Evolutionary conservation across 768 basidiomycete species (phyloP).

Genomic region (Collybia mongolica): DNA sequence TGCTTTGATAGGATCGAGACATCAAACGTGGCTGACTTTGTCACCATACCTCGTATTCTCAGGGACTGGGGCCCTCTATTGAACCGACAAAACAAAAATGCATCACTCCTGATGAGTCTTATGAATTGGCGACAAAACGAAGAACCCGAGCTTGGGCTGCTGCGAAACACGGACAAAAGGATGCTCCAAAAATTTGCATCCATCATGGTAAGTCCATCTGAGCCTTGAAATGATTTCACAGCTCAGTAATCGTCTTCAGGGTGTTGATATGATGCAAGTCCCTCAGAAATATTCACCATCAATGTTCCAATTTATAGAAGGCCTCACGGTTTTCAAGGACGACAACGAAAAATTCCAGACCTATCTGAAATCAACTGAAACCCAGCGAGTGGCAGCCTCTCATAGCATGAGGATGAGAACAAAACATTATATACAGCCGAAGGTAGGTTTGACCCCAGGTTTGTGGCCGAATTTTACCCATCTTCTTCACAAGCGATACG

Average conservation of each 20-base stretch:
- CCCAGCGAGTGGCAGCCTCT: background rate
- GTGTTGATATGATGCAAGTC: background rate
- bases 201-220: constrained; percentile 13
- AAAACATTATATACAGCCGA: background rate
- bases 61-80: constrained; percentile 27
- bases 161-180: background rate
- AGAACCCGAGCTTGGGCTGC: constrained; percentile 3
- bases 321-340: background rate
- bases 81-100: constrained; percentile 22
- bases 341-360: background rate
- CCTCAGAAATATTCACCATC: background rate
- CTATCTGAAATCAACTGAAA: background rate
- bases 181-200: constrained; percentile 12
- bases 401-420: background rate
- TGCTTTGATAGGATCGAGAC: constrained; percentile 30
- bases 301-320: background rate
- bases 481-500: too few species aligned
- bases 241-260: background rate
- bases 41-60: constrained; percentile 20
- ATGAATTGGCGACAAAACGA: constrained; percentile 24
- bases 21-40: constrained; percentile 22
- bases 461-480: background rate
- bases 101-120: constrained; percentile 25
- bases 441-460: background rate
- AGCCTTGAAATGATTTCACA: too few species aligned